Percentiles rank a stretch among this genome's conserved stretches.
Evolutionary conservation across 164 flowering plant species (phyloP).

Genomic region (Tinospora cordifolia): DNA sequence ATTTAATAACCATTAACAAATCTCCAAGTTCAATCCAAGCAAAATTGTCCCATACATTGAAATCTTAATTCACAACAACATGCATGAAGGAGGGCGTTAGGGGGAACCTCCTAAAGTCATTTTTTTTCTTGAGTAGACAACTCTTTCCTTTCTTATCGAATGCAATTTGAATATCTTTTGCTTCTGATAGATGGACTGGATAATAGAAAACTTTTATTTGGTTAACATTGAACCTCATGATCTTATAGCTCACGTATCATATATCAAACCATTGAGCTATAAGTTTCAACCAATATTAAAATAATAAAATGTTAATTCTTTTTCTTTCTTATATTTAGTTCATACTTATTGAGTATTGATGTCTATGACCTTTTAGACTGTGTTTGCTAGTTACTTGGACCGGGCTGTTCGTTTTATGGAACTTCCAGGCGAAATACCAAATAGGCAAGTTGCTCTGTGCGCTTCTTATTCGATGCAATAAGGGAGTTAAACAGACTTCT

Average conservation of each 20-base stretch:
- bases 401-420: constrained; percentile 97
- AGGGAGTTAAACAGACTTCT: not conserved
- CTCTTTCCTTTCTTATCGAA: too few relatives aligned
- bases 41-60: too few relatives aligned
- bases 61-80: too few relatives aligned
- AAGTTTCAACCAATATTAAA: not conserved
- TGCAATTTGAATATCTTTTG: too few relatives aligned
- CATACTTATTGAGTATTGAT: constrained; percentile 11
- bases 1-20: too few relatives aligned
- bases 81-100: too few relatives aligned
- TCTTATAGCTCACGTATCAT: not conserved
- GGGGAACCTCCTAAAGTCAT: too few relatives aligned
- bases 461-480: not conserved
- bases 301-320: not conserved
- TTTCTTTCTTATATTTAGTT: not conserved
- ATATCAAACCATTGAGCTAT: not conserved
- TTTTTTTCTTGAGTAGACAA: too few relatives aligned
- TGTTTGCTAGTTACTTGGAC: constrained; percentile 74
- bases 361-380: constrained; percentile 37
- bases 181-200: too few relatives aligned
- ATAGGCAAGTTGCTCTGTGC: constrained; percentile 51
- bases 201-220: not conserved
- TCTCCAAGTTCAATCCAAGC: too few relatives aligned
- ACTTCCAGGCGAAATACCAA: constrained; percentile 96
- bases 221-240: not conserved